Base-by-base conservation (phyloP, 768 basidiomycete genomes). In the Amanita pseudoporphyria region DNA sequence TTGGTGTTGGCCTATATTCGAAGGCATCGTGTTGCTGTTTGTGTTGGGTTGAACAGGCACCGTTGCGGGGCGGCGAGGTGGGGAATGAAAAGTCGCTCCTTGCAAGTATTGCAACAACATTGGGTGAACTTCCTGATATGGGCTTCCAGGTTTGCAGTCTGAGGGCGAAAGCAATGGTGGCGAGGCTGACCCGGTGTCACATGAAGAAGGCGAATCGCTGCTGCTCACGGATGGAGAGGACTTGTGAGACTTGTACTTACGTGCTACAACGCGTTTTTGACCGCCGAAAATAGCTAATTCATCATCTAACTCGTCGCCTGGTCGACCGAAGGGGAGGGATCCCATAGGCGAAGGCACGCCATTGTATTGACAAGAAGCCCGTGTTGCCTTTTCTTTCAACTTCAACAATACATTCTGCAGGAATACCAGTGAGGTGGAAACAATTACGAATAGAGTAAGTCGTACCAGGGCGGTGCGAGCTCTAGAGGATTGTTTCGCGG, bases 281-380 rank as follows among this genome's bases (percentile, higher is more conserved):
- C 76, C 77, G 13, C 76, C 76, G 47, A 78, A 79, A 21, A 79
- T 74, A 6, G 75, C 75, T 3, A 79, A 64, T 51, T 76, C 73
- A 51, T 75, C 67, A 44, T 71, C 69, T 18, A 66, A 58, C 33
- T 69, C 68, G 30, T 51, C 39, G 26, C 38, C 19, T n/a, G 41
- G 32, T 40, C 36, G 48, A 33, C 45, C 26, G 43, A 57, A 41
- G 44, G 47, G 56, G 18, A 46, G 44, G 48, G 30, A n/a, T 12
- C 32, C 51, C 28, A 53, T 26, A 44, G 56, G 45, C 37, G 13
- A 30, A 47, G 13, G 56, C 22, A 13, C 61, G 55, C 26, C 52
- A 53, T 56, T 60, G 58, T 44, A 64, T 61, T 14, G 63, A 53
- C 55, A 53, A 50, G 65, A 73, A 2, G 69, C 62, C 5, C 62